phyloP scores from a whole-genome alignment of 2,329 filamentous ascomycete species.

The Phaeosphaeriaceae sp. region DNA sequence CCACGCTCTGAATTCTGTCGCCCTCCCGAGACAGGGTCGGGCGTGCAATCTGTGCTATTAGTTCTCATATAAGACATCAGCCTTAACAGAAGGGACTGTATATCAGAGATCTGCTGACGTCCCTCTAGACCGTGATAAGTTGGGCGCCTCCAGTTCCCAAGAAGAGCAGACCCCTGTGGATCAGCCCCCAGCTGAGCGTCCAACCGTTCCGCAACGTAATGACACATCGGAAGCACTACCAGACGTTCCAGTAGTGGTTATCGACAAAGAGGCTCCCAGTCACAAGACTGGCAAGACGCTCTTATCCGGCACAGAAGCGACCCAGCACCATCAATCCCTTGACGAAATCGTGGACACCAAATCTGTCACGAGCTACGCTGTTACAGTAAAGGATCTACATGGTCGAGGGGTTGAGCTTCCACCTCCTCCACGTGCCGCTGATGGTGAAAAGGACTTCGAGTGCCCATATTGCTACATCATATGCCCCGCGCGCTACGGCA shows the following conservation, averaged over 20 bases:
- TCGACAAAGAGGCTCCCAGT: constrained; percentile 30
- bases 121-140: constrained; percentile 40
- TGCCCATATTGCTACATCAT: constrained; percentile 51
- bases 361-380: constrained; percentile 48
- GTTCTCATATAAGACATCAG: background rate
- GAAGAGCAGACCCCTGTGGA: constrained; percentile 21
- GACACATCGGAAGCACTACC: constrained; percentile 22
- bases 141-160: constrained; percentile 30
- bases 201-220: constrained; percentile 13
- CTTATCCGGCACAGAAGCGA: constrained; percentile 48
- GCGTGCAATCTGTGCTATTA: background rate
- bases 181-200: constrained; percentile 9
- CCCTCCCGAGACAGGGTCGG: background rate
- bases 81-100: background rate
- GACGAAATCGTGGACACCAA: constrained; percentile 47
- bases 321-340: constrained; percentile 45
- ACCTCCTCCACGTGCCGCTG: constrained; percentile 40
- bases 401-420: constrained; percentile 44
- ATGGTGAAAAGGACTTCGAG: constrained; percentile 46
- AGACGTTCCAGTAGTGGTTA: constrained; percentile 8
- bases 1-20: background rate
- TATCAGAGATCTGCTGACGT: constrained; percentile 3
- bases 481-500: constrained; percentile 46
- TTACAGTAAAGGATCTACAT: constrained; percentile 44
- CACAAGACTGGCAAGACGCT: constrained; percentile 44